Evolutionary conservation across 495 filamentous ascomycete species (phyloP).

Genomic region (Penicillium nucicola): DNA sequence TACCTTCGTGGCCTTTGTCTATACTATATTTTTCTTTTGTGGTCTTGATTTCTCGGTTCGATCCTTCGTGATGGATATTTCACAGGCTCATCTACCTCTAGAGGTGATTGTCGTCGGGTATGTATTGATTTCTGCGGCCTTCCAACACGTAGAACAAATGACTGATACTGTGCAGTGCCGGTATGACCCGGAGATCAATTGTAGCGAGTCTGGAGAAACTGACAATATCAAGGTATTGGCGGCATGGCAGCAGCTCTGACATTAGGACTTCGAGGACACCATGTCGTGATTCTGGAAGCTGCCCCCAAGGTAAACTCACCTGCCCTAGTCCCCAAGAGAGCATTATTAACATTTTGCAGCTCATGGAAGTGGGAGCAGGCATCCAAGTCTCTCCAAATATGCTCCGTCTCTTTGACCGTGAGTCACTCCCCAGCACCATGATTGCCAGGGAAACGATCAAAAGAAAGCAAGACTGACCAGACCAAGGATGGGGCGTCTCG

Average conservation of each 20-base stretch:
- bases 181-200: constrained; percentile 22
- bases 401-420: constrained; percentile 62
- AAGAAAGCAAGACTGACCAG: neutral
- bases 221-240: constrained; percentile 50
- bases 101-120: constrained; percentile 37
- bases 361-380: constrained; percentile 69
- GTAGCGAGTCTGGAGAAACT: neutral
- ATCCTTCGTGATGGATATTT: constrained; percentile 18
- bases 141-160: neutral
- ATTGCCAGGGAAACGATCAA: no score
- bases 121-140: constrained; percentile 3
- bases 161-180: constrained; percentile 27
- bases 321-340: neutral
- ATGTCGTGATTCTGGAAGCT: constrained; percentile 37
- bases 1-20: no score
- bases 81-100: constrained; percentile 25
- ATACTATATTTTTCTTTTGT: no score
- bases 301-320: constrained; percentile 29
- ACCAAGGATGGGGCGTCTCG: constrained; percentile 40
- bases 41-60: neutral
- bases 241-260: constrained; percentile 65
- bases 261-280: constrained; percentile 50
- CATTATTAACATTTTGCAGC: constrained; percentile 15
- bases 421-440: no score
- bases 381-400: constrained; percentile 81